These are phyloP conservation scores for Sporothrix pallida DNA, from an alignment of 2,329 filamentous ascomycete species.

Conservation along the genomic window DNA sequence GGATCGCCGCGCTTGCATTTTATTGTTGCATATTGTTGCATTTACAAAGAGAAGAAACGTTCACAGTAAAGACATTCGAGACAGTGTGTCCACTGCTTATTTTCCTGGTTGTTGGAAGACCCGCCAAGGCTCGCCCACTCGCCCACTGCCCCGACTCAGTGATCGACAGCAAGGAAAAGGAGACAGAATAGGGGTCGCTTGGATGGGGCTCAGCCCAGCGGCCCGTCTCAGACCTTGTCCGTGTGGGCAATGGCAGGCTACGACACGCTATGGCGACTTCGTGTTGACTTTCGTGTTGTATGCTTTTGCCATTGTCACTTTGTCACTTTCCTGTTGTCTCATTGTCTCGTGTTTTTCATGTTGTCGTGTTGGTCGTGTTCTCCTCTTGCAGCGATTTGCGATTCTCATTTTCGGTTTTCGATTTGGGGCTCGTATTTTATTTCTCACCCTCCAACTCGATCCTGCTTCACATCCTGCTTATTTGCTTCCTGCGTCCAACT, in stretches of 20 bases:
- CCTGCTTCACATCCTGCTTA: background rate
- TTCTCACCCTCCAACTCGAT: background rate
- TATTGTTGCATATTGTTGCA: slow-evolving; percentile 14
- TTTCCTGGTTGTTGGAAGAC: slow-evolving; percentile 8
- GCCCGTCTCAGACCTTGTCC: background rate
- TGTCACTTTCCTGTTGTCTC: background rate
- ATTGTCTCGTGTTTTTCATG: no score
- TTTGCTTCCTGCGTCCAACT: background rate
- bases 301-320: background rate
- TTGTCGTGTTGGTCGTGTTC: background rate
- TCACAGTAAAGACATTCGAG: no score
- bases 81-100: background rate
- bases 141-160: background rate
- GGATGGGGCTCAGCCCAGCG: slow-evolving; percentile 6
- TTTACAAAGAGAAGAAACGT: background rate
- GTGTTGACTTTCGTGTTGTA: slow-evolving; percentile 4
- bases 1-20: slow-evolving; percentile 19
- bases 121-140: background rate
- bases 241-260: no score
- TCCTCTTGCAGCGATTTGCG: no score
- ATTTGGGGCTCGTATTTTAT: slow-evolving; percentile 14
- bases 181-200: slow-evolving; percentile 4
- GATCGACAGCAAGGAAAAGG: slow-evolving; percentile 16
- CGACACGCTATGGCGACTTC: background rate
- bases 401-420: background rate